Conservation (phyloP, 2,329 filamentous ascomycete genomes). For the Monosporascus cannonballus region DNA sequence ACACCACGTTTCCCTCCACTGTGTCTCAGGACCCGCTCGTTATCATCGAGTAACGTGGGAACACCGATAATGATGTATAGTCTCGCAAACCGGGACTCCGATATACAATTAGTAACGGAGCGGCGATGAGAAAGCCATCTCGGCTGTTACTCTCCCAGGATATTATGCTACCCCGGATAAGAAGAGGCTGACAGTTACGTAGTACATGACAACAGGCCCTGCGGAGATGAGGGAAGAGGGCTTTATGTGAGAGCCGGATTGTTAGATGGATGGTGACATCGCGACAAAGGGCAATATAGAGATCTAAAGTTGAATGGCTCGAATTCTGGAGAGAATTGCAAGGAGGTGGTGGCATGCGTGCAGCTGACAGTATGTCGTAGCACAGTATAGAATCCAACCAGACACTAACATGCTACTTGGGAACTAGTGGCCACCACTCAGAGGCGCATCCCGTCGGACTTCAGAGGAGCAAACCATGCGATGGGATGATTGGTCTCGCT, state of each 20-base stretch:
- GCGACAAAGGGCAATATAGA: conserved; percentile 8
- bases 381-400: conserved; percentile 17
- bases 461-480: no score
- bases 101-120: background rate
- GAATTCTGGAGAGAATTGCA: conserved; percentile 14
- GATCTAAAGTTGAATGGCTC: conserved; percentile 16
- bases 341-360: conserved; percentile 13
- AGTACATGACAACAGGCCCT: background rate
- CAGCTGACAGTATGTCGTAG: conserved; percentile 17
- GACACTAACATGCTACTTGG: conserved; percentile 15
- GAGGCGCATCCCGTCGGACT: no score
- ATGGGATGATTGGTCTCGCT: no score
- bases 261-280: background rate
- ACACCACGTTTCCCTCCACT: background rate
- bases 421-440: background rate
- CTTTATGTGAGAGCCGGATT: background rate
- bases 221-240: background rate
- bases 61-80: background rate
- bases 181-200: background rate
- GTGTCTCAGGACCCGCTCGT: background rate
- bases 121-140: background rate
- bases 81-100: background rate
- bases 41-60: background rate
- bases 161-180: background rate
- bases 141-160: background rate